Evolutionary conservation across 345 rosid species (phyloP), one percentile per base, ranked within the genome.

Genomic region (Streptanthus diversifolius): DNA sequence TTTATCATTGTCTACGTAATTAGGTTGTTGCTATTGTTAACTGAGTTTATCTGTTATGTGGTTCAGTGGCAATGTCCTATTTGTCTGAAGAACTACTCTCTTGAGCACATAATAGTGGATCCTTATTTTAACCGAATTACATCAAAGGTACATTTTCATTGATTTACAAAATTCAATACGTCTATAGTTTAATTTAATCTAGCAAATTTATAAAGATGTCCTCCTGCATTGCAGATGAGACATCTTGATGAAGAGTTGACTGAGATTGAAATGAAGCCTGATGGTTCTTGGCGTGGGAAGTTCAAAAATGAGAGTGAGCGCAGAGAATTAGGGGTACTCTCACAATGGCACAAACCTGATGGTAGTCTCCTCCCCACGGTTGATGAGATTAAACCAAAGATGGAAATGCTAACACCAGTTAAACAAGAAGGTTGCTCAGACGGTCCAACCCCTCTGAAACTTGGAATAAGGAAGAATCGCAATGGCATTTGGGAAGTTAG

Each of bases 281-380:
- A 93, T 85, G 98, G 98, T 74, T 91, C 92, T 59, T 95, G 99
- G 99, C 99, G 93, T 72, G 97, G 79, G 48, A 95, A 88, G 80
- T 79, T 84, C 21, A 91, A 82, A 83, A 83, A 71, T 67, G 97
- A 90, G 22, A 82, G 79, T 66, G 97, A 95, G 52, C 88, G 85
- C 18, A 83, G 86, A 49, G 92, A 86, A n/a, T 76, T 88, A 70
- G 96, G 90, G 64, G 91, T 84, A 66, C 93, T 91, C 67, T 84
- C 78, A 4, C 85, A 75, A 17, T 91, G 99, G 99, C 99, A 95
- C 77, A 45, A 48, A 51, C 85, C 96, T 52, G 85, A 95, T 58
- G 84, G 97, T 53, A 82, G 84, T 71, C 80, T 84, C 5, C 83
- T 63, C 69, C 74, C 67, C 40, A 44, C 81, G 18, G 63, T 66